These are phyloP conservation scores for Monsonia emarginata DNA, from an alignment of 441 rosid species.

Conservation along the genomic window DNA sequence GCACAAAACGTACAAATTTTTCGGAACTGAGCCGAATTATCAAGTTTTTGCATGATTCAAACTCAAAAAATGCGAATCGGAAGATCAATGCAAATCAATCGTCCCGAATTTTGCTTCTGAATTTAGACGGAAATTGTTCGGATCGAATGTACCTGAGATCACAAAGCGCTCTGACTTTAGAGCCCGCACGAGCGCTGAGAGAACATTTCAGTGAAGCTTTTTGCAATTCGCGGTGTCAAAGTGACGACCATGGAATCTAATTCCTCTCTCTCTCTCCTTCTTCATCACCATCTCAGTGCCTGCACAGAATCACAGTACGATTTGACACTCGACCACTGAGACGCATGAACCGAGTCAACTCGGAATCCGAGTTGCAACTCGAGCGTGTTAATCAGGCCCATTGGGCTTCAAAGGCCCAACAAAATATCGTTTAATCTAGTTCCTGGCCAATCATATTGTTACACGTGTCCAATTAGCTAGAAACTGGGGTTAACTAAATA, in stretches of 20 bases:
- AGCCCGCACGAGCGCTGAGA: conserved; percentile 13
- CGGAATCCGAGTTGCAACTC: background rate
- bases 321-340: background rate
- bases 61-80: background rate
- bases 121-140: background rate
- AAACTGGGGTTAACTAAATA: background rate
- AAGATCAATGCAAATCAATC: background rate
- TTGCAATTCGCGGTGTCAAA: conserved; percentile 16
- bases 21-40: conserved; percentile 20
- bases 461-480: background rate
- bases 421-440: background rate
- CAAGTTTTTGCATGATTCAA: conserved; percentile 24
- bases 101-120: background rate
- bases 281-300: background rate
- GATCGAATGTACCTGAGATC: conserved; percentile 5
- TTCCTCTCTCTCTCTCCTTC: conserved; percentile 8
- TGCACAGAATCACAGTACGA: background rate
- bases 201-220: conserved; percentile 8
- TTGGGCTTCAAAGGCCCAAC: background rate
- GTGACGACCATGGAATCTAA: conserved; percentile 24
- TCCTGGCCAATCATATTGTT: background rate
- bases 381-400: background rate
- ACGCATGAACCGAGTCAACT: conserved; percentile 4
- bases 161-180: background rate
- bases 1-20: conserved; percentile 21